These are phyloP conservation scores for Phascolomyces articulosus DNA, from an alignment of 371 early-diverging fungal species.

Conservation along the genomic window DNA sequence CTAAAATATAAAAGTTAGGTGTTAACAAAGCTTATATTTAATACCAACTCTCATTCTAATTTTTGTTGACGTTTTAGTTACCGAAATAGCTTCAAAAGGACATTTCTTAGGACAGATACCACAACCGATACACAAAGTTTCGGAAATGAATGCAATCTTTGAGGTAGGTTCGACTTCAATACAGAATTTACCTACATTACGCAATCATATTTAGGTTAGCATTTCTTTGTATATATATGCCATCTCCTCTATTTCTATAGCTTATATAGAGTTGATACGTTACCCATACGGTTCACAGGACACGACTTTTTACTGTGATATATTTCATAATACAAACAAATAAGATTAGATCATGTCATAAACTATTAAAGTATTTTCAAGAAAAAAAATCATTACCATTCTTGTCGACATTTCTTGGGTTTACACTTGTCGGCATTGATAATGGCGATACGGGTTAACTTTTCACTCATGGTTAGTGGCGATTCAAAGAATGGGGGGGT, in stretches of 20 bases:
- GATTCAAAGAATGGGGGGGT: neutral
- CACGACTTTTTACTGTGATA: conserved; percentile 77
- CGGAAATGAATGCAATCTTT: conserved; percentile 94
- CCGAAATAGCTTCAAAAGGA: conserved; percentile 97
- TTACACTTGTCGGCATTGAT: conserved; percentile 98
- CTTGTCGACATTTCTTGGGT: conserved; percentile 99
- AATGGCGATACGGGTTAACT: conserved; percentile 95
- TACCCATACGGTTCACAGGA: conserved; percentile 87
- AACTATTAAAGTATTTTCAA: no score
- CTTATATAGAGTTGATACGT: no score
- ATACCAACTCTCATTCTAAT: no score
- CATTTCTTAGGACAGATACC: conserved; percentile 99
- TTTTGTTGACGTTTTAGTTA: no score
- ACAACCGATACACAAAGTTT: conserved; percentile 99
- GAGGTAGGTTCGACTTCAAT: conserved; percentile 88
- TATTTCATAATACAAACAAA: neutral
- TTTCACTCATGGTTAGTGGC: conserved; percentile 61
- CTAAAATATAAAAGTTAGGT: no score
- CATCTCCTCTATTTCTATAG: no score
- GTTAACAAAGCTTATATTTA: no score
- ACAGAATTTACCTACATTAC: conserved; percentile 89
- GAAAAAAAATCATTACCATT: conserved; percentile 77
- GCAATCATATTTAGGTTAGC: neutral
- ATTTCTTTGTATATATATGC: no score
- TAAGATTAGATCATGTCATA: conserved; percentile 1